Percentiles rank a stretch among this genome's conserved stretches.
Evolutionary conservation across 129 eudicot genomes (phyloP).

Genomic region (Sambucus nigra): DNA sequence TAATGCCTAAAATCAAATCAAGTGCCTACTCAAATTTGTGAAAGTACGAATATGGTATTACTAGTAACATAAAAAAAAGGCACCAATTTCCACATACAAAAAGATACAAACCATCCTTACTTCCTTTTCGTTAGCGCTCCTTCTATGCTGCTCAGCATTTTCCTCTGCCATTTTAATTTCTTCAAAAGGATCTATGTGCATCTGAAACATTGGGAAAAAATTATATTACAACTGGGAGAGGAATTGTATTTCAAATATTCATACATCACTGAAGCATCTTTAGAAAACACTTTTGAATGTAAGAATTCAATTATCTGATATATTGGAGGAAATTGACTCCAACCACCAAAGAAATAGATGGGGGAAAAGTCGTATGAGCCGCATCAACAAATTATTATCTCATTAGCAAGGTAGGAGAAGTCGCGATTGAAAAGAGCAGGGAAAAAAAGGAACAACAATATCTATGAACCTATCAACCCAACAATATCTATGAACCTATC

Average conservation of each 20-base stretch:
- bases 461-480: neutral
- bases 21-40: neutral
- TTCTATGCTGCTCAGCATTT: slow-evolving; percentile 82
- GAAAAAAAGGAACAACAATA: neutral
- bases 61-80: neutral
- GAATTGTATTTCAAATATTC: neutral
- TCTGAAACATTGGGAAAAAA: slow-evolving; percentile 29
- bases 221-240: neutral
- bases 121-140: slow-evolving; percentile 90
- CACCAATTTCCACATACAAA: neutral
- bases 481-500: neutral
- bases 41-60: neutral
- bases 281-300: too few species aligned
- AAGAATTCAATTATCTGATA: too few species aligned
- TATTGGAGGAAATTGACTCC: neutral
- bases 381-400: too few species aligned
- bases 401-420: neutral
- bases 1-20: neutral
- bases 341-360: neutral
- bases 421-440: neutral
- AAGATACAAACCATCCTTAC: slow-evolving; percentile 28
- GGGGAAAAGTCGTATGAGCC: neutral
- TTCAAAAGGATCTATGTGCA: slow-evolving; percentile 91
- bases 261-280: neutral
- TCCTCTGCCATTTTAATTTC: slow-evolving; percentile 64